Base-by-base conservation (phyloP, 805 yeast genomes). In the Blastobotrys americana region DNA sequence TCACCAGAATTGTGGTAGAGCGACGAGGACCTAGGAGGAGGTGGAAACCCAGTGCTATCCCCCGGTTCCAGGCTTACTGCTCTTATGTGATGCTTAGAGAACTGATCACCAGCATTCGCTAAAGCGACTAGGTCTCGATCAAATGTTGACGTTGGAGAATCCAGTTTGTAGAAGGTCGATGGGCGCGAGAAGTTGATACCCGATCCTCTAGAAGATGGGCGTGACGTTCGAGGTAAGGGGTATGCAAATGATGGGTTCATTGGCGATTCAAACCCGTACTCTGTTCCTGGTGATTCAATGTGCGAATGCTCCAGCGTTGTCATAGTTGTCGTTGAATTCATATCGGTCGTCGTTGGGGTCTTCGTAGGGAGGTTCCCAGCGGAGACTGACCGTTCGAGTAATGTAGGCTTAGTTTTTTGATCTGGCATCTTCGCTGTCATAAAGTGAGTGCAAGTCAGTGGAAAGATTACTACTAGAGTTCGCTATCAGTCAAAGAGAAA, bases 151-250 rank as follows among this genome's bases (percentile, higher is more conserved):
- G 41, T 38, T 22, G 38, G 43, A 9, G 34, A 42, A 15, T 45
- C 50, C n/a, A 46, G 23, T 37, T 45, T 47, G 41, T 52, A 53
- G 28, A 49, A 45, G 18, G 55, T 53, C 35, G 52, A 42, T 3
- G 57, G 57, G 16, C 57, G 45, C 15, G 51, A 45, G 42, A 54
- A 54, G 45, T 54, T 54, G 22, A 42, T 35, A n/a, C 40, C 52
- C 42, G 16, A 25, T 25, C 51, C 45, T 17, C 48, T 31, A 10
- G 46, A 45, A 4, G 39, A 25, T 13, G 48, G 48, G 18, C 48
- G 43, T 5, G 47, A 40, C 19, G 25, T 22, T 40, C n/a, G 8
- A 3, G 34, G 42, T 15, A 15, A n/a, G 15, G 42, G 16, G 18
- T 19, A 22, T 4, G 34, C 18, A 23, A 33, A 15, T 23, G 40